These are phyloP conservation scores for Starmerella khaoyaiensis DNA, from an alignment of 805 yeast genomes.

Conservation along the genomic window DNA sequence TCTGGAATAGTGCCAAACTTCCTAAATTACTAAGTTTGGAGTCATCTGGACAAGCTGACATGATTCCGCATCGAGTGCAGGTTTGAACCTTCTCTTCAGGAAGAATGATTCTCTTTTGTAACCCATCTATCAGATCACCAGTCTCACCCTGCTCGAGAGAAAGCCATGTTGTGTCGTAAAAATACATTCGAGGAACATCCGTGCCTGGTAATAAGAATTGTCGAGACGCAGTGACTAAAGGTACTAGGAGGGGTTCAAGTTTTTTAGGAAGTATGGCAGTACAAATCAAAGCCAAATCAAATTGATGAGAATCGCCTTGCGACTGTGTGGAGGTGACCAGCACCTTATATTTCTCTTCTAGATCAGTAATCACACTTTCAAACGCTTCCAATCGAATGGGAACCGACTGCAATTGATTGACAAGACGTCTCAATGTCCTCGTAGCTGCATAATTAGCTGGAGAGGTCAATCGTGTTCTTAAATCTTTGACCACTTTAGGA, in stretches of 20 bases:
- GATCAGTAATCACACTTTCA: slow-evolving; percentile 15
- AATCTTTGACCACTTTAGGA: slow-evolving; percentile 20
- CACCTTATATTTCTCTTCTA: slow-evolving; percentile 18
- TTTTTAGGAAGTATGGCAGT: slow-evolving; percentile 44
- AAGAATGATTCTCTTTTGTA: slow-evolving; percentile 29
- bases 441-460: slow-evolving; percentile 11
- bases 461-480: slow-evolving; percentile 12
- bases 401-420: slow-evolving; percentile 12
- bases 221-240: slow-evolving; percentile 25
- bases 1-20: slow-evolving; percentile 56
- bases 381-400: slow-evolving; percentile 20
- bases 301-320: slow-evolving; percentile 18
- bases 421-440: slow-evolving; percentile 16
- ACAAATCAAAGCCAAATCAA: slow-evolving; percentile 27
- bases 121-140: slow-evolving; percentile 24
- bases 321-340: slow-evolving; percentile 15
- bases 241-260: slow-evolving; percentile 24
- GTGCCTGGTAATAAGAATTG: slow-evolving; percentile 16
- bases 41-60: slow-evolving; percentile 32
- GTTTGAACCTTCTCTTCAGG: slow-evolving; percentile 31
- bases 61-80: slow-evolving; percentile 45
- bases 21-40: slow-evolving; percentile 24
- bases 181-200: slow-evolving; percentile 43
- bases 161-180: slow-evolving; percentile 58
- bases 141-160: slow-evolving; percentile 26